phyloP scores from a whole-genome alignment of 1,284 basidiomycete genomes.

The Porodaedalea pini region DNA sequence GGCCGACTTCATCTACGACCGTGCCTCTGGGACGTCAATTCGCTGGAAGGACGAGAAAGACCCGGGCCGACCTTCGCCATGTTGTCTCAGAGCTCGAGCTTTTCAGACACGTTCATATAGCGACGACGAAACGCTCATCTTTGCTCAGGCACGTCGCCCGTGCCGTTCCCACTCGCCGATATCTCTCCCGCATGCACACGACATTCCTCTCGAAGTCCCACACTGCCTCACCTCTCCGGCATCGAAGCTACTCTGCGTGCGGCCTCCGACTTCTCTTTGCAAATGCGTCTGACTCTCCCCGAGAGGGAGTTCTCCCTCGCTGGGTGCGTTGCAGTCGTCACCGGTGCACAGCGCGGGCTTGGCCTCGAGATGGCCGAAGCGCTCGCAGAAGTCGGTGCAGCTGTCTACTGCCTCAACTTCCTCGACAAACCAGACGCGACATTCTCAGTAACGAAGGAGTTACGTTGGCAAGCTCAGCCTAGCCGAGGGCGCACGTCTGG shows the following conservation, averaged over 20 bases:
- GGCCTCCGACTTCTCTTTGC: constrained; percentile 32
- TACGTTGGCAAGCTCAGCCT: constrained; percentile 46
- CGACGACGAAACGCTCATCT: too few relatives aligned
- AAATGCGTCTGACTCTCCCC: constrained; percentile 50
- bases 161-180: too few relatives aligned
- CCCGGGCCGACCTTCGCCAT: too few relatives aligned
- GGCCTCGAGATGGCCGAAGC: constrained; percentile 81
- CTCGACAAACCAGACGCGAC: constrained; percentile 61
- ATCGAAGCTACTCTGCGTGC: constrained; percentile 55
- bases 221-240: too few relatives aligned
- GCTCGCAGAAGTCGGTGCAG: constrained; percentile 73
- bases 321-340: constrained; percentile 74
- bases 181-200: not conserved
- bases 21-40: too few relatives aligned
- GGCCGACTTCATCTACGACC: too few relatives aligned
- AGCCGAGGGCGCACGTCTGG: constrained; percentile 44
- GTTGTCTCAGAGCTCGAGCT: too few relatives aligned
- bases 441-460: constrained; percentile 56
- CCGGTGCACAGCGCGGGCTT: constrained; percentile 77
- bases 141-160: too few relatives aligned
- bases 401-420: constrained; percentile 76
- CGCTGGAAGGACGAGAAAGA: too few relatives aligned
- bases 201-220: constrained; percentile 32
- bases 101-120: too few relatives aligned
- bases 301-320: constrained; percentile 70